Evolutionary conservation across 495 filamentous ascomycete species (phyloP).

Genomic region (Letharia columbiana): DNA sequence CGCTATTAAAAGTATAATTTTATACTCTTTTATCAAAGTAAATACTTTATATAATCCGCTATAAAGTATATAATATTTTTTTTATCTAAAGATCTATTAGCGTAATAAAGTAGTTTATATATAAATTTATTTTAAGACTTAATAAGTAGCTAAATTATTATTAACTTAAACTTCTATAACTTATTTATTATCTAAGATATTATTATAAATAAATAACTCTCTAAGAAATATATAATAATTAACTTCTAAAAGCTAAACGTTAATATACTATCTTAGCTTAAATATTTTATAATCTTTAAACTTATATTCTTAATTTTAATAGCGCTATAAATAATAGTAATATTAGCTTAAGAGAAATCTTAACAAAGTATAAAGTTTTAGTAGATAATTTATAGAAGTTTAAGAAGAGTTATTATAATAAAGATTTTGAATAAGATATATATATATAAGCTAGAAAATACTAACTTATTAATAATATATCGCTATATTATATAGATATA

Average conservation of each 20-base stretch:
- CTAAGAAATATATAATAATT: slow-evolving; percentile 27
- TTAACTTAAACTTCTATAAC: slow-evolving; percentile 8
- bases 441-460: slow-evolving; percentile 24
- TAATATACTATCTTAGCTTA: slow-evolving; percentile 34
- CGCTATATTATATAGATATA: slow-evolving; percentile 28
- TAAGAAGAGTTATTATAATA: slow-evolving; percentile 19
- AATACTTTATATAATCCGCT: slow-evolving; percentile 29
- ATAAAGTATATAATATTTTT: slow-evolving; percentile 20
- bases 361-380: slow-evolving; percentile 27
- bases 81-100: neutral
- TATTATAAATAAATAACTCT: slow-evolving; percentile 36
- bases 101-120: neutral
- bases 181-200: slow-evolving; percentile 29
- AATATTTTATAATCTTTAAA: slow-evolving; percentile 24
- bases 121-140: slow-evolving; percentile 7
- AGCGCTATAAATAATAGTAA: slow-evolving; percentile 14
- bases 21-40: slow-evolving; percentile 25
- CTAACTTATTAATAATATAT: slow-evolving; percentile 20
- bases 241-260: slow-evolving; percentile 31
- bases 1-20: slow-evolving; percentile 29
- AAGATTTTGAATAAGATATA: slow-evolving; percentile 25
- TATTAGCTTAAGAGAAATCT: slow-evolving; percentile 16
- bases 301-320: slow-evolving; percentile 12
- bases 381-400: slow-evolving; percentile 25
- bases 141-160: slow-evolving; percentile 23